phyloP scores from a whole-genome alignment of 495 filamentous ascomycete species.

The Jackrogersella minutella region DNA sequence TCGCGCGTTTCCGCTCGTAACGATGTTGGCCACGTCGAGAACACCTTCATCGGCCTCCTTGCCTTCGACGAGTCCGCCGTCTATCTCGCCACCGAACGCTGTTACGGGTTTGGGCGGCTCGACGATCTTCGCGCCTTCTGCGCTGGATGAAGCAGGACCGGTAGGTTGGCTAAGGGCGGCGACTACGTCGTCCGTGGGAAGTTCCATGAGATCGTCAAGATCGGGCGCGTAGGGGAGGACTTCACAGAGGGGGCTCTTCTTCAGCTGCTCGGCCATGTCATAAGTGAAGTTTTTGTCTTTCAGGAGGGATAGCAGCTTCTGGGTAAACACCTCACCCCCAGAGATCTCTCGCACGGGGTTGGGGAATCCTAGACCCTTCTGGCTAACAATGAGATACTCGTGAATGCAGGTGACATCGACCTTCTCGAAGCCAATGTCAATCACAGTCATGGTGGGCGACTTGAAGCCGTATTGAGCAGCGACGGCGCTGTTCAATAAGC shows the following conservation, averaged over 20 bases:
- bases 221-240: constrained; percentile 73
- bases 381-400: constrained; percentile 70
- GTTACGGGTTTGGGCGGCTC: constrained; percentile 43
- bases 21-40: constrained; percentile 92
- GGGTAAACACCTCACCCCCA: constrained; percentile 91
- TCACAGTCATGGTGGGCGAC: constrained; percentile 74
- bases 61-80: constrained; percentile 50
- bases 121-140: constrained; percentile 46
- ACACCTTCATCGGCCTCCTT: constrained; percentile 76
- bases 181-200: constrained; percentile 67
- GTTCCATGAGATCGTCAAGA: constrained; percentile 62
- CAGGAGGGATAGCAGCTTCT: constrained; percentile 73
- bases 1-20: constrained; percentile 86
- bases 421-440: constrained; percentile 91
- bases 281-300: constrained; percentile 72
- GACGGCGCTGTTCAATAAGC: constrained; percentile 82
- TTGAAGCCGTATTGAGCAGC: constrained; percentile 87
- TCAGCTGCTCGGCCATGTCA: constrained; percentile 96
- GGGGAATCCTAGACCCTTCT: constrained; percentile 47
- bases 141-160: constrained; percentile 42
- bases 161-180: constrained; percentile 62
- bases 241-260: constrained; percentile 87
- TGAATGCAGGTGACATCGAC: constrained; percentile 88
- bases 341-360: constrained; percentile 69
- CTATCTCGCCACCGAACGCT: constrained; percentile 60